These are phyloP conservation scores for Diaporthe caulivora DNA, from an alignment of 2,329 filamentous ascomycete genomes.

Conservation along the genomic window DNA sequence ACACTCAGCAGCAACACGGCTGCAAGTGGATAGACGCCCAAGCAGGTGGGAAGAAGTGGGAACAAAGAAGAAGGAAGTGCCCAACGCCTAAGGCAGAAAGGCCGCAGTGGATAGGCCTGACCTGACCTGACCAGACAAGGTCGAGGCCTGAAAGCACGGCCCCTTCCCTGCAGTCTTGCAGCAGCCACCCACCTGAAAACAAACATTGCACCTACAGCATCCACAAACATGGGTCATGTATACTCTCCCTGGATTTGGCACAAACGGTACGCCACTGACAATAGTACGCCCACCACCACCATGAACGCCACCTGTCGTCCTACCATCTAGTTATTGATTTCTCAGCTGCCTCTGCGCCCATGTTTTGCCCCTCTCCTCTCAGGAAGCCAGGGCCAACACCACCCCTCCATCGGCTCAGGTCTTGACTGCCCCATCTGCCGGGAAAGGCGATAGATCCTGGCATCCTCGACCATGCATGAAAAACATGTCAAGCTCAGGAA, in stretches of 20 bases:
- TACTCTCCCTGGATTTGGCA: background rate
- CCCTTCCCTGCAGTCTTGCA: background rate
- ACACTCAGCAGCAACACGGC: background rate
- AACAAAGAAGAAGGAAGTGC: constrained; percentile 5
- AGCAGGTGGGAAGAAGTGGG: constrained; percentile 30
- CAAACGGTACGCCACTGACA: background rate
- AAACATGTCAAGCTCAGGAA: constrained; percentile 3
- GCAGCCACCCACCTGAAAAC: background rate
- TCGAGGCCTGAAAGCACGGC: background rate
- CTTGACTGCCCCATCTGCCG: background rate
- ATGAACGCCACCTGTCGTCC: background rate
- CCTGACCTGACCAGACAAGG: constrained; percentile 10
- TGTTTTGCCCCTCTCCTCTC: constrained; percentile 9
- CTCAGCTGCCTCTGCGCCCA: background rate
- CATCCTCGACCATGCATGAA: background rate
- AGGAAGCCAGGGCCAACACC: background rate
- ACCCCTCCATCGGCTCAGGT: background rate
- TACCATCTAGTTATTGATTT: background rate
- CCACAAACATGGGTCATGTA: constrained; percentile 2
- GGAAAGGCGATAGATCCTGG: background rate
- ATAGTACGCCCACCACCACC: background rate
- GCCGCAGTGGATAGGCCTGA: constrained; percentile 17
- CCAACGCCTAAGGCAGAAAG: constrained; percentile 14
- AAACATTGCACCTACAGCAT: background rate
- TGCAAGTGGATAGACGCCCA: constrained; percentile 10